Evolutionary conservation across 371 early-diverging fungal species (phyloP).

Genomic region (Dentiscutata heterogama): DNA sequence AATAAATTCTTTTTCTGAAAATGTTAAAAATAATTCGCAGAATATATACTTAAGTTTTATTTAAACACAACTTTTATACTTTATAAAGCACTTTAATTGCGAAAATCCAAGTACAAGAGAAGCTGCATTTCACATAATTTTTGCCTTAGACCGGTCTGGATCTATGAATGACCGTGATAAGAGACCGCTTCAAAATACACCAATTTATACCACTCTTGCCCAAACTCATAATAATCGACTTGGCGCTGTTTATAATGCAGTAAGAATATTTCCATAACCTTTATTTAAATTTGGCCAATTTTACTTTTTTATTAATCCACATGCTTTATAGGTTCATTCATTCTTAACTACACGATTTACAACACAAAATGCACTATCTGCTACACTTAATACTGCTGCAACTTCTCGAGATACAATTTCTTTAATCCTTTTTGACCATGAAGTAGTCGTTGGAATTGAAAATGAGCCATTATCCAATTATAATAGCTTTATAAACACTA

Average conservation of each 20-base stretch:
- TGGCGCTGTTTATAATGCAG: constrained; percentile 46
- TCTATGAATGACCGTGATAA: constrained; percentile 41
- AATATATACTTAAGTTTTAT: too few relatives aligned
- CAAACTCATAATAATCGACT: constrained; percentile 41
- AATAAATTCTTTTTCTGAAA: too few relatives aligned
- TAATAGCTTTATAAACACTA: neutral
- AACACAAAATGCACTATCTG: too few relatives aligned
- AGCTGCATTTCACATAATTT: constrained; percentile 44
- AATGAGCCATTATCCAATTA: constrained; percentile 1
- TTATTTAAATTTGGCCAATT: neutral
- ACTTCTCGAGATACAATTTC: constrained; percentile 20
- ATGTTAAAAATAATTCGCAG: too few relatives aligned
- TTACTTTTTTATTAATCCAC: neutral
- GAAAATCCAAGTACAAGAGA: constrained; percentile 26
- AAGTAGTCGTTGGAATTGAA: neutral
- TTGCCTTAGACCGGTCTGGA: constrained; percentile 40
- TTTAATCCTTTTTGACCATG: constrained; percentile 17
- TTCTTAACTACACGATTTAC: constrained; percentile 31
- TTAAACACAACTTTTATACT: too few relatives aligned
- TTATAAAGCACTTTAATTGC: constrained; percentile 34
- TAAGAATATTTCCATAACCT: neutral
- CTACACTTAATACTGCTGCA: neutral
- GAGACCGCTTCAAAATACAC: constrained; percentile 11
- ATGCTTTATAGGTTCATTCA: neutral
- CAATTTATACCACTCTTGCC: neutral